Evolutionary conservation across 2,329 filamentous ascomycete species (phyloP).

Genomic region (Trichoderma sp.): DNA sequence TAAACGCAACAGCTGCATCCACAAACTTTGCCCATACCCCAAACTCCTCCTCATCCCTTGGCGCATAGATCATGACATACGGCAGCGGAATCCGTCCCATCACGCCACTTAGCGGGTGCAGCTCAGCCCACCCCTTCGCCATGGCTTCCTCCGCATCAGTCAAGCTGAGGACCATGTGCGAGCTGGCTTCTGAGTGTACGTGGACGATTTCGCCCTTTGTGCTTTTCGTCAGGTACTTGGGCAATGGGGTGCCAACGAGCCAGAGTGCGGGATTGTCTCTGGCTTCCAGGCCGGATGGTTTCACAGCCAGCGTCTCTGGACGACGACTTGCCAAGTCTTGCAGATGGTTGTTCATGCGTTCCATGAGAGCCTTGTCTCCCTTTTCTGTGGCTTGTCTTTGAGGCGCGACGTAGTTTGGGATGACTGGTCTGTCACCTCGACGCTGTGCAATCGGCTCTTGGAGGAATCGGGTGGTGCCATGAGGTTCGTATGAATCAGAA

Average conservation of each 20-base stretch:
- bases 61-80: conserved; percentile 43
- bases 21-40: conserved; percentile 30
- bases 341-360: conserved; percentile 31
- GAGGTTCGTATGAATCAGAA: conserved; percentile 28
- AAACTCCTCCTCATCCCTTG: conserved; percentile 37
- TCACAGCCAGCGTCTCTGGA: background rate
- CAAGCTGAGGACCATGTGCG: conserved; percentile 39
- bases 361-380: conserved; percentile 20
- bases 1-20: conserved; percentile 20
- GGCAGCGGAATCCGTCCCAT: conserved; percentile 11
- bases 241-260: background rate
- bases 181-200: conserved; percentile 40
- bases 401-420: conserved; percentile 38
- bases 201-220: conserved; percentile 37
- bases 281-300: conserved; percentile 11
- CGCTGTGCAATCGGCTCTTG: conserved; percentile 22
- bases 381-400: conserved; percentile 38
- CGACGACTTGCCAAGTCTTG: conserved; percentile 5
- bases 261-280: conserved; percentile 16
- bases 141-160: conserved; percentile 38
- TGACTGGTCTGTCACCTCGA: conserved; percentile 29
- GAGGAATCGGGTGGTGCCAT: conserved; percentile 28
- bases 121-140: conserved; percentile 40
- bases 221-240: conserved; percentile 16
- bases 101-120: conserved; percentile 33